Evolutionary conservation across 2,329 filamentous ascomycete genomes (phyloP).

Genomic region (Monosporascus cannonballus): DNA sequence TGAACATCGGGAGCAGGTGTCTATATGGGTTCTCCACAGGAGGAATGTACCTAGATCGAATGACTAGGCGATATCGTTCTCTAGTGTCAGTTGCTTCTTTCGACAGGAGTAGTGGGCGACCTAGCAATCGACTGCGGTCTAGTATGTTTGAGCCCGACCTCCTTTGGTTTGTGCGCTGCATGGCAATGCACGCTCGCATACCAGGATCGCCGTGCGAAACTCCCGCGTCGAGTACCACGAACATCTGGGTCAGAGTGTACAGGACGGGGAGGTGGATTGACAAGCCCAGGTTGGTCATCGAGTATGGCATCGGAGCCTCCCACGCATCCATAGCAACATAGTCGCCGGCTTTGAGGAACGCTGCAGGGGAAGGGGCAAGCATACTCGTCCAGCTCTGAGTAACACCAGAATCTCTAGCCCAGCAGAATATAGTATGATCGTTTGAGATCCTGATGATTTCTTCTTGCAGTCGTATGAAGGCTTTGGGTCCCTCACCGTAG

Average conservation of each 20-base stretch:
- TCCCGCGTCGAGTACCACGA: conserved; percentile 4
- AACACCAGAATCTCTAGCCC: conserved; percentile 5
- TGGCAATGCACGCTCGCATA: conserved; percentile 6
- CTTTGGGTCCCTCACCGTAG: conserved; percentile 19
- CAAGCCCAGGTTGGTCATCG: conserved; percentile 6
- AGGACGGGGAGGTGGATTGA: conserved; percentile 5
- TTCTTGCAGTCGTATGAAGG: conserved; percentile 15
- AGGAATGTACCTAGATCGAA: conserved; percentile 2
- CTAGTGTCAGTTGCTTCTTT: conserved; percentile 6
- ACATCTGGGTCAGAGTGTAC: conserved; percentile 6
- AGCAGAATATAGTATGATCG: conserved; percentile 22
- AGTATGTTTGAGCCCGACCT: conserved; percentile 5
- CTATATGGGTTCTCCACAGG: not conserved
- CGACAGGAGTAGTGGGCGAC: conserved; percentile 2
- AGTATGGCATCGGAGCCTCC: conserved; percentile 6
- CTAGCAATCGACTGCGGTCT: conserved; percentile 1
- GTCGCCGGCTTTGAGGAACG: conserved; percentile 7
- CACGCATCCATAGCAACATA: conserved; percentile 10
- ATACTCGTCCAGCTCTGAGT: conserved; percentile 4
- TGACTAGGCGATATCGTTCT: conserved; percentile 5
- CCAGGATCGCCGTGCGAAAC: not conserved
- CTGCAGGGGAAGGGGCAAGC: conserved; percentile 5
- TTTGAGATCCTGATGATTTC: conserved; percentile 17
- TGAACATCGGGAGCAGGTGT: conserved; percentile 1
- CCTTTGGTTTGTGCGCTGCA: conserved; percentile 6